Evolutionary conservation across 345 rosid genomes (phyloP).

Genomic region (Carallia brachiata): DNA sequence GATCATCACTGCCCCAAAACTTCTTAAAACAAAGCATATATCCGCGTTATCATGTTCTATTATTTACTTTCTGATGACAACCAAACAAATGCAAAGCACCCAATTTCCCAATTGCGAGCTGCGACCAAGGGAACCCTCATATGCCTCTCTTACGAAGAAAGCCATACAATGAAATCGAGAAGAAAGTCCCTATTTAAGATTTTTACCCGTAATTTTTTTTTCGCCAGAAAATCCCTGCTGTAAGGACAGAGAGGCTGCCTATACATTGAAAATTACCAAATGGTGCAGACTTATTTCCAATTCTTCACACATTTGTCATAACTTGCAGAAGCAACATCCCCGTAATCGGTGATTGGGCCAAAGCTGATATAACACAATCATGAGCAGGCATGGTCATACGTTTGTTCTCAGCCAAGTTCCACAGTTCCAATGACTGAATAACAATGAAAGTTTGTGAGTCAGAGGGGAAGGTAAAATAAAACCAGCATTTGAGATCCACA

Average conservation of each 20-base stretch:
- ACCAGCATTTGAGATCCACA: slow-evolving; percentile 3
- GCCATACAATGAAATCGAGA: slow-evolving; percentile 1
- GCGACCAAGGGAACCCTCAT: too few species aligned
- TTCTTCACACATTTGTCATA: slow-evolving; percentile 32
- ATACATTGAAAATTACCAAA: neutral
- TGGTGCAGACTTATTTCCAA: slow-evolving; percentile 27
- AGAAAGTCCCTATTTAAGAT: neutral
- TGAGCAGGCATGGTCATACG: slow-evolving; percentile 28
- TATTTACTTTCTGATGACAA: too few species aligned
- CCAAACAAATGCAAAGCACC: too few species aligned
- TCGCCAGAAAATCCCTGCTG: neutral
- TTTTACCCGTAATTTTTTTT: neutral
- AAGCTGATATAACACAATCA: slow-evolving; percentile 31
- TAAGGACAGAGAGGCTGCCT: neutral
- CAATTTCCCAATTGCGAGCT: too few species aligned
- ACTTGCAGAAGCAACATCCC: slow-evolving; percentile 37
- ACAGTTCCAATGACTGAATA: slow-evolving; percentile 49
- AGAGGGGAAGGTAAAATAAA: slow-evolving; percentile 1
- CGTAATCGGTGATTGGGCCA: slow-evolving; percentile 28
- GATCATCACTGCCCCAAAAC: too few species aligned
- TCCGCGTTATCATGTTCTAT: too few species aligned
- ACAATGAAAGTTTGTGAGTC: slow-evolving; percentile 4
- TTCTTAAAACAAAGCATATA: too few species aligned
- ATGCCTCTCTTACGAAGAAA: neutral
- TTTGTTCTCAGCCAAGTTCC: slow-evolving; percentile 40